Percentiles rank a stretch among this genome's conserved stretches.
Conservation (phyloP, 73 alveolate species). For the Symbiodinium pilosum region DNA sequence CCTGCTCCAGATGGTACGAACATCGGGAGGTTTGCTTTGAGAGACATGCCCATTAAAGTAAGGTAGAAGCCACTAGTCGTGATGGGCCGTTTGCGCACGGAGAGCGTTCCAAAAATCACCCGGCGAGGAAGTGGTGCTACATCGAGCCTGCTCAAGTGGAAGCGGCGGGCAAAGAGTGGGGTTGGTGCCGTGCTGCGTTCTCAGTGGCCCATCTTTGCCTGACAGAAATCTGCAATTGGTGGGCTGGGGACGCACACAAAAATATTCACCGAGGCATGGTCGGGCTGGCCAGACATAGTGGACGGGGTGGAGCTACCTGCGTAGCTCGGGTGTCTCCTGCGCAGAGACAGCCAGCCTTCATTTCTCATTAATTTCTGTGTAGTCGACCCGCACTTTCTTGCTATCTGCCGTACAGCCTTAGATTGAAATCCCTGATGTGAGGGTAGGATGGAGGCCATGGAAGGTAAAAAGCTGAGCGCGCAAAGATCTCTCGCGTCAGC, state of each 20-base stretch:
- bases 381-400: no score
- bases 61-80: not conserved
- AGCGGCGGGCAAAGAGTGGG: slow-evolving; percentile 79
- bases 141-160: slow-evolving; percentile 84
- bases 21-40: slow-evolving; percentile 93
- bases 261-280: slow-evolving; percentile 13
- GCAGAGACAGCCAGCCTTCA: no score
- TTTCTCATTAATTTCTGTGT: no score
- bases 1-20: slow-evolving; percentile 91
- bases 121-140: slow-evolving; percentile 83
- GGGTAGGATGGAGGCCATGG: no score
- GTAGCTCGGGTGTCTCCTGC: not conserved
- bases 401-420: no score
- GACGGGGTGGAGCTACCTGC: slow-evolving; percentile 86
- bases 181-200: slow-evolving; percentile 76
- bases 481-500: no score
- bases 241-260: no score
- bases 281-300: slow-evolving; percentile 77
- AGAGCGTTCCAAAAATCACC: no score
- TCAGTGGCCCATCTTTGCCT: not conserved
- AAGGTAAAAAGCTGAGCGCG: no score
- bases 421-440: no score
- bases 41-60: not conserved
- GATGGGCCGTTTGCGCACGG: not conserved
- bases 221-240: no score